Percentiles rank a stretch among this genome's conserved stretches.
These are phyloP conservation scores for Thyridium curvatum DNA, from an alignment of 2,329 filamentous ascomycete genomes.

Conservation along the genomic window DNA sequence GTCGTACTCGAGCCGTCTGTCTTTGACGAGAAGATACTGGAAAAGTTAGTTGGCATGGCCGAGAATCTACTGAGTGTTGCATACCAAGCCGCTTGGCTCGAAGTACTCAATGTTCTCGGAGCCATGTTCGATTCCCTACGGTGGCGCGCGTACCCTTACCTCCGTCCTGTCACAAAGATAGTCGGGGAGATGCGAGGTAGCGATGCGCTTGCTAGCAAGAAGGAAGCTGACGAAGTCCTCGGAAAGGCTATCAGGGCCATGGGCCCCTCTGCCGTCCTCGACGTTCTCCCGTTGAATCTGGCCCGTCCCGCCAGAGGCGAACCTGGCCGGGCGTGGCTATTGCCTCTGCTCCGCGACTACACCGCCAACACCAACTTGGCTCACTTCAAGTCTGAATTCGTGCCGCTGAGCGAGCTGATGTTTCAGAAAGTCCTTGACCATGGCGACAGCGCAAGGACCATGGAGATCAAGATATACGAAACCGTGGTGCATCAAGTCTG, in stretches of 20 bases:
- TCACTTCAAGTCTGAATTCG: conserved; percentile 81
- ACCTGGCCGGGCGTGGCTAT: conserved; percentile 86
- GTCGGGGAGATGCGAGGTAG: conserved; percentile 85
- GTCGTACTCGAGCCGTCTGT: conserved; percentile 84
- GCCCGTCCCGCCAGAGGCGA: conserved; percentile 69
- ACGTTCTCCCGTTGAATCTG: conserved; percentile 81
- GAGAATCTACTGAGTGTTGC: conserved; percentile 77
- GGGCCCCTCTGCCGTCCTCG: conserved; percentile 79
- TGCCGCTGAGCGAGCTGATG: conserved; percentile 83
- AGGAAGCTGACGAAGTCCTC: conserved; percentile 86
- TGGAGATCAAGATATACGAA: conserved; percentile 97
- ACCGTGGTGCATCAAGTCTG: conserved; percentile 94
- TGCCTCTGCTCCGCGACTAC: conserved; percentile 84
- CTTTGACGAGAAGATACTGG: conserved; percentile 84
- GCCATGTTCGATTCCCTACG: conserved; percentile 82
- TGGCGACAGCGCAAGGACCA: conserved; percentile 76
- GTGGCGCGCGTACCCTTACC: conserved; percentile 77
- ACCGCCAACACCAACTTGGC: conserved; percentile 81
- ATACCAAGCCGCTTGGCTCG: conserved; percentile 90
- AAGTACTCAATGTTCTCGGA: conserved; percentile 83
- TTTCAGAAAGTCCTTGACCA: conserved; percentile 85
- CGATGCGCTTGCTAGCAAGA: conserved; percentile 86
- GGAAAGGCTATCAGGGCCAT: conserved; percentile 83
- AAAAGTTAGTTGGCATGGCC: conserved; percentile 69
- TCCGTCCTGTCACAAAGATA: conserved; percentile 68